Percentiles rank a stretch among this genome's conserved stretches.
These are phyloP conservation scores for Phalaenopsis aphrodite DNA, from an alignment of 106 monocot genomes.

Conservation along the genomic window DNA sequence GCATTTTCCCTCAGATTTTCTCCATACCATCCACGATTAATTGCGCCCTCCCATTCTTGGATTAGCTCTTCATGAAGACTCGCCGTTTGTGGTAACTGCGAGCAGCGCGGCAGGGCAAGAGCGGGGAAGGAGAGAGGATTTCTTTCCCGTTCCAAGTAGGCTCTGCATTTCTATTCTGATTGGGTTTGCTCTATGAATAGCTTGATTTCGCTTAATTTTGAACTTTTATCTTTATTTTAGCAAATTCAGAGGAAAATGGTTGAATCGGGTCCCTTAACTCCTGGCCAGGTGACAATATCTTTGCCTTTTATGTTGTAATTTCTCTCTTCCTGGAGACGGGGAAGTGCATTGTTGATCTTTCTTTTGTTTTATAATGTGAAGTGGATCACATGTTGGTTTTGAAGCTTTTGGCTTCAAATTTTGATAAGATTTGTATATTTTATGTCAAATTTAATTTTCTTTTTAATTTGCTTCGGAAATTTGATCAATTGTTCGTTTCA, in stretches of 20 bases:
- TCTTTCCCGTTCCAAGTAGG: not conserved
- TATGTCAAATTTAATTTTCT: not conserved
- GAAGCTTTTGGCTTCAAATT: too few species aligned
- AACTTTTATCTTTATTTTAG: not conserved
- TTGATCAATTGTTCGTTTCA: not conserved
- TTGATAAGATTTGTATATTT: not conserved
- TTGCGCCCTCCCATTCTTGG: not conserved
- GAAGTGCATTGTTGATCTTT: not conserved
- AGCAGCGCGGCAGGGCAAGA: not conserved
- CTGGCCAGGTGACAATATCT: not conserved
- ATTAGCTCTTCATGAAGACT: not conserved
- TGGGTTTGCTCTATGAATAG: not conserved
- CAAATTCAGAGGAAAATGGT: slow-evolving; percentile 1
- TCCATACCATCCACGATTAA: not conserved
- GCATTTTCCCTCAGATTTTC: not conserved
- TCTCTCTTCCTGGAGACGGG: not conserved
- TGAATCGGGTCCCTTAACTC: slow-evolving; percentile 4
- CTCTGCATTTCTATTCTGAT: not conserved
- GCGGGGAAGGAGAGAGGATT: not conserved
- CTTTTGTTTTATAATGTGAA: too few species aligned
- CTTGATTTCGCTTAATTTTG: not conserved
- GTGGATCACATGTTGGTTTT: too few species aligned
- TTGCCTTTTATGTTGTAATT: not conserved
- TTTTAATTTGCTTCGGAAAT: not conserved
- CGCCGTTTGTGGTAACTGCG: not conserved